phyloP scores from a whole-genome alignment of 495 filamentous ascomycete genomes.

The Pseudoneurospora amorphoporcata region DNA sequence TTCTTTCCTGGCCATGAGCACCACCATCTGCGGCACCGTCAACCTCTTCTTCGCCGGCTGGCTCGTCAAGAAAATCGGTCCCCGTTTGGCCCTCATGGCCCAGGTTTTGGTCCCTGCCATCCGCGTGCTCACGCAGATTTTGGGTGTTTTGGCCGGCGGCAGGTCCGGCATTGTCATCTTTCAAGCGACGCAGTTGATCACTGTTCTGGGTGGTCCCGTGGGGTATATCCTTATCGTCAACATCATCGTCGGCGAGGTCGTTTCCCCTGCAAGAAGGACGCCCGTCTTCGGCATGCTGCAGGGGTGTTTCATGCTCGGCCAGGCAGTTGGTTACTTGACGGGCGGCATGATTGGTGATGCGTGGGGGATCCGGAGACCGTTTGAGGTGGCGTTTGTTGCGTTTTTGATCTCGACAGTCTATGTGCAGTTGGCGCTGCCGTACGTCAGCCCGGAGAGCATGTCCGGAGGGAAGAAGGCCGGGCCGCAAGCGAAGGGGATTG shows the following conservation, averaged over 20 bases:
- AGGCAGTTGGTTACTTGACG: constrained; percentile 39
- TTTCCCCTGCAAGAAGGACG: constrained; percentile 39
- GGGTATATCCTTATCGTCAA: constrained; percentile 49
- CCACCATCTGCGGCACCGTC: constrained; percentile 39
- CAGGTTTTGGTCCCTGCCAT: constrained; percentile 43
- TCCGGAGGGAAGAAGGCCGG: constrained; percentile 14
- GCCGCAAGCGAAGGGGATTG: constrained; percentile 21
- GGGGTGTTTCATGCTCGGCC: constrained; percentile 46
- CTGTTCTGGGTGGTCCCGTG: constrained; percentile 44
- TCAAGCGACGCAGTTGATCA: constrained; percentile 45
- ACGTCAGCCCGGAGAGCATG: constrained; percentile 28
- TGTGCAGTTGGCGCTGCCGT: constrained; percentile 26
- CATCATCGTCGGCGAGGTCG: constrained; percentile 40
- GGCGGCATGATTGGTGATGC: constrained; percentile 43
- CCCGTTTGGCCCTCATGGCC: constrained; percentile 39
- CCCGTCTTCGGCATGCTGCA: constrained; percentile 42
- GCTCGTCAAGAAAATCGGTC: constrained; percentile 45
- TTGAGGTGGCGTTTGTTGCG: constrained; percentile 39
- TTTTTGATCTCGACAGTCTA: constrained; percentile 34
- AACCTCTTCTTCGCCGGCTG: constrained; percentile 50
- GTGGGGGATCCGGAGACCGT: constrained; percentile 41
- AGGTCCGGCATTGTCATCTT: constrained; percentile 43
- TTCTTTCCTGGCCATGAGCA: constrained; percentile 40
- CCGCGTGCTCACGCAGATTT: constrained; percentile 42
- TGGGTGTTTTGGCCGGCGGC: constrained; percentile 42